phyloP scores from a whole-genome alignment of 2,329 filamentous ascomycete genomes.

The Penicillium rolfsii region DNA sequence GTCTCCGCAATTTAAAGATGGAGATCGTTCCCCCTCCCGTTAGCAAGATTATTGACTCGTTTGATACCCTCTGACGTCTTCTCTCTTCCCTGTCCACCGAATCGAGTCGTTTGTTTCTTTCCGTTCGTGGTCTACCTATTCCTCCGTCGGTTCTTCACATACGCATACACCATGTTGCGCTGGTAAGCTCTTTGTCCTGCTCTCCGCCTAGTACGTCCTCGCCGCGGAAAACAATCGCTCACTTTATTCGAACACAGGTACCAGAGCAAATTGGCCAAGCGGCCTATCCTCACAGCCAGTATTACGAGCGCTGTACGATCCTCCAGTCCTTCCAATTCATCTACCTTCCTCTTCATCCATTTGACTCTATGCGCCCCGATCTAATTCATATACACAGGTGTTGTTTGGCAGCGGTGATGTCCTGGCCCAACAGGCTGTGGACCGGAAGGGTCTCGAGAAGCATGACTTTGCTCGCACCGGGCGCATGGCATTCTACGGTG shows the following conservation, averaged over 20 bases:
- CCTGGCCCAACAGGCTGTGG: slow-evolving; percentile 87
- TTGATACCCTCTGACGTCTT: slow-evolving; percentile 1
- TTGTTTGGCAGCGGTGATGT: slow-evolving; percentile 92
- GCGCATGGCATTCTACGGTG: slow-evolving; percentile 55
- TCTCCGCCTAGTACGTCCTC: background rate
- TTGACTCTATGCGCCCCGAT: background rate
- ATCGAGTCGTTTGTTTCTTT: slow-evolving; percentile 6
- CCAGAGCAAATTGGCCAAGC: slow-evolving; percentile 75
- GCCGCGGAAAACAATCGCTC: slow-evolving; percentile 23
- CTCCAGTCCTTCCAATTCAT: background rate
- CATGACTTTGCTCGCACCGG: slow-evolving; percentile 65
- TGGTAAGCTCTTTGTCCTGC: slow-evolving; percentile 33
- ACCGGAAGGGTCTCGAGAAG: slow-evolving; percentile 74
- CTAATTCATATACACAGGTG: slow-evolving; percentile 52
- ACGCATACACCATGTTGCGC: slow-evolving; percentile 38
- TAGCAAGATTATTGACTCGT: background rate
- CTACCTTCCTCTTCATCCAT: slow-evolving; percentile 7
- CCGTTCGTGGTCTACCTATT: background rate
- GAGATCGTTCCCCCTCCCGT: slow-evolving; percentile 2
- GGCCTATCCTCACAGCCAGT: slow-evolving; percentile 87
- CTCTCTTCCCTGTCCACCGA: background rate
- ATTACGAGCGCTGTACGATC: slow-evolving; percentile 73
- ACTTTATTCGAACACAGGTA: slow-evolving; percentile 65
- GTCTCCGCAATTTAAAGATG: slow-evolving; percentile 34
- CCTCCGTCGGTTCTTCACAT: slow-evolving; percentile 7